Conservation (phyloP, 176 grass and related monocot species). For the Raddia guianensis region DNA sequence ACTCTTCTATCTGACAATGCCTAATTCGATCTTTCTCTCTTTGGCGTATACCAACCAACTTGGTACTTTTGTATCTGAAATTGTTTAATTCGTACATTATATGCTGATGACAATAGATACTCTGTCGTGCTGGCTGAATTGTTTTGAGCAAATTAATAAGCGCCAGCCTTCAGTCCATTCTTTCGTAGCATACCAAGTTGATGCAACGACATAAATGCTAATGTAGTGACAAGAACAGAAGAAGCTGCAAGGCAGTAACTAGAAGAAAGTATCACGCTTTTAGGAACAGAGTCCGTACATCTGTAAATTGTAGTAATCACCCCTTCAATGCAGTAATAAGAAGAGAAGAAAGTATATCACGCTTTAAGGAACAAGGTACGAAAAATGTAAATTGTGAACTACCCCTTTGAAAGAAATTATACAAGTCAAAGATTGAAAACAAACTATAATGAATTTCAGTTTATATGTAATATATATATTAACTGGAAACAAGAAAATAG, state of each 20-base stretch:
- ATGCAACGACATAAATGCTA: neutral
- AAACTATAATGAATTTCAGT: too few species aligned
- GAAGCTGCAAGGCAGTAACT: neutral
- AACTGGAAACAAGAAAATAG: too few species aligned
- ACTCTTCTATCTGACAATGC: neutral
- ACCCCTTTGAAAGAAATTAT: too few species aligned
- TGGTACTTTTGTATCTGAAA: neutral
- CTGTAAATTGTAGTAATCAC: too few species aligned
- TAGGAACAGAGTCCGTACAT: too few species aligned
- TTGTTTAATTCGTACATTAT: constrained; percentile 10
- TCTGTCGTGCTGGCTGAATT: neutral
- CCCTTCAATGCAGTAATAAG: too few species aligned
- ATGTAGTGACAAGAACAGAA: too few species aligned
- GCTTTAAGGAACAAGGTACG: neutral
- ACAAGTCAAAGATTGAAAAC: too few species aligned
- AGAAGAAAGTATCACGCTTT: neutral
- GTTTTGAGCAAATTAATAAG: neutral
- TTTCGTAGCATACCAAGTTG: neutral
- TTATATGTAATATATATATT: too few species aligned
- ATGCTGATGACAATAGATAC: neutral
- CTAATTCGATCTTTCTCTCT: neutral
- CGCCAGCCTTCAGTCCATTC: neutral
- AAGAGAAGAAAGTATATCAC: neutral
- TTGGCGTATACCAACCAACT: neutral
- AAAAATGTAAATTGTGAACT: too few species aligned